phyloP scores from a whole-genome alignment of 768 basidiomycete species.

The Leccinellum albellum region DNA sequence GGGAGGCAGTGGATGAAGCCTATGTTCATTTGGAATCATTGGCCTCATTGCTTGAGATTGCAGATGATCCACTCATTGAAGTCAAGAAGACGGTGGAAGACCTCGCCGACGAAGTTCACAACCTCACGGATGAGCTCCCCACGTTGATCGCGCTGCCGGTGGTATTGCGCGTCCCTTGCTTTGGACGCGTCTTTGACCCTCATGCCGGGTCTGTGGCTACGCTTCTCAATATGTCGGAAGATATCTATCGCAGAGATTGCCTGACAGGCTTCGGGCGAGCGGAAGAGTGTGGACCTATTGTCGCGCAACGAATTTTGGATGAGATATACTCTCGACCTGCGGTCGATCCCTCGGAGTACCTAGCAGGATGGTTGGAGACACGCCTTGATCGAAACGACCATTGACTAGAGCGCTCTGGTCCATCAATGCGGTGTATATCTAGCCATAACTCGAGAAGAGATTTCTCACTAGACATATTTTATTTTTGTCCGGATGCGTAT shows the following conservation, averaged over 20 bases:
- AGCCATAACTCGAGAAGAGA: not conserved
- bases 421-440: not conserved
- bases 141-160: conserved; percentile 72
- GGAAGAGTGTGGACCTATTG: conserved; percentile 62
- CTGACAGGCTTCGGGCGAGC: conserved; percentile 74
- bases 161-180: conserved; percentile 48
- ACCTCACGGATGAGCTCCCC: conserved; percentile 61
- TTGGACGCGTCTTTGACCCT: conserved; percentile 1
- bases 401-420: conserved; percentile 13
- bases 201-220: conserved; percentile 39
- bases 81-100: conserved; percentile 22
- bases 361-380: conserved; percentile 48
- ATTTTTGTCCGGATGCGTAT: not conserved
- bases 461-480: not conserved
- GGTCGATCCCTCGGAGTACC: conserved; percentile 26
- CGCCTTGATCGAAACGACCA: conserved; percentile 11
- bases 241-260: conserved; percentile 64
- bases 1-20: conserved; percentile 79
- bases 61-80: conserved; percentile 30
- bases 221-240: conserved; percentile 56
- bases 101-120: conserved; percentile 42
- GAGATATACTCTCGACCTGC: conserved; percentile 37
- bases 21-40: conserved; percentile 61
- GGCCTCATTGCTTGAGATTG: conserved; percentile 52
- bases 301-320: conserved; percentile 56